Base-by-base conservation (phyloP, 441 rosid genomes). In the Euphorbia corollata region DNA sequence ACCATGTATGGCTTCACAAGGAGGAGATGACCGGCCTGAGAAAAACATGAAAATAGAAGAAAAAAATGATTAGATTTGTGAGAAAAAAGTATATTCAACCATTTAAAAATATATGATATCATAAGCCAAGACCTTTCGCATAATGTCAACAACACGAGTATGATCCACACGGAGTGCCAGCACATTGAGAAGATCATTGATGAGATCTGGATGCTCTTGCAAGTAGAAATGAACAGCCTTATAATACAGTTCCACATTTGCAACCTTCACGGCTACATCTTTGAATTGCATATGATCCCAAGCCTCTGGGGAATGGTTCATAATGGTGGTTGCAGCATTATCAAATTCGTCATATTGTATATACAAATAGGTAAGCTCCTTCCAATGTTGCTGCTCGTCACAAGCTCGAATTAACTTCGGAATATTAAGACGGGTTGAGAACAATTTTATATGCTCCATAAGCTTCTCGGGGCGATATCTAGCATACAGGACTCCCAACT, bases 281-380 rank as follows among this genome's bases (percentile, higher is more conserved):
- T 95, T 95, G 80, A 95, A 95, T 73, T 95, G 99, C 99, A 95
- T 95, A 88, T 95, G 99, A 70, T 95, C 99, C 99, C 99, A 95
- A 34, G 99, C 98, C 85, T 92, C 98, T 0, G 99, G 99, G 59
- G 99, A 95, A 81, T 95, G 99, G 74, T 95, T 95, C 99, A 95
- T 95, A 63, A 95, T 85, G 22, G 99, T 95, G 50, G 97, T 90
- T 45, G 99, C 99, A 68, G 99, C 98, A 82, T 95, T 95, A 70
- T 95, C 99, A 74, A 92, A 95, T 75, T 95, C 99, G 66, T 86
- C 97, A 59, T 95, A 95, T 55, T 85, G 96, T 68, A 95, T 90
- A 74, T 95, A 88, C 73, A 95, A 73, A 74, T 92, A 89, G 43
- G 98, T 92, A 62, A 95, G 95, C 74, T 95, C 97, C 81, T 77